These are phyloP conservation scores for Cladophialophora bantiana DNA, from an alignment of 2,329 filamentous ascomycete genomes.

Conservation along the genomic window DNA sequence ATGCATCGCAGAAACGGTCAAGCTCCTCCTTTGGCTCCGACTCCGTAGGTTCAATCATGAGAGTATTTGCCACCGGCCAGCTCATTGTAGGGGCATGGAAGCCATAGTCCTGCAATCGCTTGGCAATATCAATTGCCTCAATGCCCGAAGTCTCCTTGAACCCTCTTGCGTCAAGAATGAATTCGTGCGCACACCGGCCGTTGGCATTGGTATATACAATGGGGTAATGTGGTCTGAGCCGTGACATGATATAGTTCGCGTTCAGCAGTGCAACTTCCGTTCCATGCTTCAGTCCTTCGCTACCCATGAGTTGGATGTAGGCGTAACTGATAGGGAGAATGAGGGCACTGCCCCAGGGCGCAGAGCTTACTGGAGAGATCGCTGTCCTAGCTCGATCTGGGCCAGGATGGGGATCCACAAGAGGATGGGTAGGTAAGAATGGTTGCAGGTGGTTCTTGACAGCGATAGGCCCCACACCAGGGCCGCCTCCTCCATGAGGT, in stretches of 20 bases:
- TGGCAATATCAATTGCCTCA: slow-evolving; percentile 93
- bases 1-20: slow-evolving; percentile 88
- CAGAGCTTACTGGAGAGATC: slow-evolving; percentile 78
- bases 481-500: slow-evolving; percentile 91
- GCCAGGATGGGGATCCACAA: slow-evolving; percentile 55
- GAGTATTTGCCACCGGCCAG: slow-evolving; percentile 91
- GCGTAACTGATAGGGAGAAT: slow-evolving; percentile 95
- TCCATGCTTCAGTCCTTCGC: slow-evolving; percentile 80
- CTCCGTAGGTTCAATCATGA: slow-evolving; percentile 98
- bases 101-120: slow-evolving; percentile 94
- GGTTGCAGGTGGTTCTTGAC: slow-evolving; percentile 81
- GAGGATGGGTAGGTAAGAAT: slow-evolving; percentile 76
- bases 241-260: slow-evolving; percentile 93
- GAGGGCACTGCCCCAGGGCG: slow-evolving; percentile 84
- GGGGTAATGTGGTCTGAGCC: slow-evolving; percentile 82
- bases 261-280: slow-evolving; percentile 94
- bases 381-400: slow-evolving; percentile 48
- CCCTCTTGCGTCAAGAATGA: slow-evolving; percentile 86
- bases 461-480: slow-evolving; percentile 91
- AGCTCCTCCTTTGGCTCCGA: slow-evolving; percentile 91
- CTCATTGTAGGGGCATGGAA: slow-evolving; percentile 98
- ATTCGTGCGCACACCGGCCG: slow-evolving; percentile 92
- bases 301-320: slow-evolving; percentile 93
- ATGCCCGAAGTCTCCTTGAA: slow-evolving; percentile 84
- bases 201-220: slow-evolving; percentile 93